Conservation (phyloP, 164 flowering plant genomes). For the Umbellularia californica region DNA sequence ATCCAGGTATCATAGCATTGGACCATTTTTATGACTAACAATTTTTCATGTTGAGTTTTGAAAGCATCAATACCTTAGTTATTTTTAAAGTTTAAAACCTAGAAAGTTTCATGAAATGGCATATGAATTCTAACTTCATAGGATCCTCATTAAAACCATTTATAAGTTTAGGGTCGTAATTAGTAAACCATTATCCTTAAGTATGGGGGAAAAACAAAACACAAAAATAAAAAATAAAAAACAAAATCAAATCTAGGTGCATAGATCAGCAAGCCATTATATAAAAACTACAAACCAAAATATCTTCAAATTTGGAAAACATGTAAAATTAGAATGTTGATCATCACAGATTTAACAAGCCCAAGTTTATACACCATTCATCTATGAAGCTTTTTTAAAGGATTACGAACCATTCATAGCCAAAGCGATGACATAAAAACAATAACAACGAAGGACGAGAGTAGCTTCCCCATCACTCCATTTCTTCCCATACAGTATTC, state of each 20-base stretch:
- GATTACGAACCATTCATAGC: constrained; percentile 88
- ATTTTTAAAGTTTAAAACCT: neutral
- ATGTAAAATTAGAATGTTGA: neutral
- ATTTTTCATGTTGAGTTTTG: no score
- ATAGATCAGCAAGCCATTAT: neutral
- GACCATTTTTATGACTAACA: no score
- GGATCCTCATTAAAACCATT: neutral
- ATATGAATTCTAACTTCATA: neutral
- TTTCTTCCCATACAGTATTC: constrained; percentile 77
- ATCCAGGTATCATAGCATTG: no score
- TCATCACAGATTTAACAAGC: neutral
- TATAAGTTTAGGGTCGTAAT: neutral
- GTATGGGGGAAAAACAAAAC: no score
- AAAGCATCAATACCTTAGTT: no score
- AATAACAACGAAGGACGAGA: constrained; percentile 67
- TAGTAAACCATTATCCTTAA: neutral
- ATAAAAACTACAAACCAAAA: neutral
- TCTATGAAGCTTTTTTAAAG: neutral
- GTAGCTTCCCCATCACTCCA: constrained; percentile 99
- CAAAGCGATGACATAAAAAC: constrained; percentile 73
- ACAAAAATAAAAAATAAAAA: no score
- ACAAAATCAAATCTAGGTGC: neutral
- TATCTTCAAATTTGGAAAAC: neutral
- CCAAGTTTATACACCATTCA: neutral
- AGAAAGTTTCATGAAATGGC: neutral